phyloP scores from a whole-genome alignment of 2,329 filamentous ascomycete species.

The Aspergillus neotritici region DNA sequence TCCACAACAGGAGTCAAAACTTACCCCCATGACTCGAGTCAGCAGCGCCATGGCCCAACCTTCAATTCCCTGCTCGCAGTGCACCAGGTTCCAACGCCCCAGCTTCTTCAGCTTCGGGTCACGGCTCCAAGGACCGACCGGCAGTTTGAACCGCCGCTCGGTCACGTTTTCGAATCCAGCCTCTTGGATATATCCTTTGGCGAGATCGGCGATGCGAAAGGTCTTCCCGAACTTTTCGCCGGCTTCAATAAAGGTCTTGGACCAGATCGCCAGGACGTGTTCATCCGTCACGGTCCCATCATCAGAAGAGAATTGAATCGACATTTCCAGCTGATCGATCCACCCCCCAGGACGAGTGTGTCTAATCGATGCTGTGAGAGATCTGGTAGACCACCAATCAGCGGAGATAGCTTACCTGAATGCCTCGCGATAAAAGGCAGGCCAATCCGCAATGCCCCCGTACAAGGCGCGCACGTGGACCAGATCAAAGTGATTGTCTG shows the following conservation, averaged over 20 bases:
- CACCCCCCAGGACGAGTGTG: conserved; percentile 21
- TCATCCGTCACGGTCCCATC: conserved; percentile 18
- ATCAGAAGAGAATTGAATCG: conserved; percentile 21
- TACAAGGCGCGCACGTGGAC: conserved; percentile 42
- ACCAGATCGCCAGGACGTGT: conserved; percentile 23
- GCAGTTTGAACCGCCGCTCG: conserved; percentile 25
- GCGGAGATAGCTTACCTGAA: conserved; percentile 8
- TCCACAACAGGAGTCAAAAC: conserved; percentile 3
- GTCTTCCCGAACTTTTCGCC: conserved; percentile 27
- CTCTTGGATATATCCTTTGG: conserved; percentile 21
- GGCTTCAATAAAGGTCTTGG: conserved; percentile 23
- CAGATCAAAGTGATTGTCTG: conserved; percentile 46
- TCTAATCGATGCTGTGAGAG: conserved; percentile 5
- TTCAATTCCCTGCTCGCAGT: conserved; percentile 26
- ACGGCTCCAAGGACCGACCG: conserved; percentile 26
- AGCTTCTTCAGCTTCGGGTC: conserved; percentile 24
- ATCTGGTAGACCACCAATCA: not conserved
- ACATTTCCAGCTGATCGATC: conserved; percentile 24
- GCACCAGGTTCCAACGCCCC: conserved; percentile 22
- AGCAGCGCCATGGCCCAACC: conserved; percentile 29
- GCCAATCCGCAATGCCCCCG: conserved; percentile 19
- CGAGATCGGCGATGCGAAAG: conserved; percentile 18
- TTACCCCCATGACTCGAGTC: conserved; percentile 26
- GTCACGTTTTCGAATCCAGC: conserved; percentile 27
- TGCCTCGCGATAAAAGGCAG: conserved; percentile 17